Evolutionary conservation across 202 grass and related monocot species (phyloP).

Genomic region (Zizania palustris): DNA sequence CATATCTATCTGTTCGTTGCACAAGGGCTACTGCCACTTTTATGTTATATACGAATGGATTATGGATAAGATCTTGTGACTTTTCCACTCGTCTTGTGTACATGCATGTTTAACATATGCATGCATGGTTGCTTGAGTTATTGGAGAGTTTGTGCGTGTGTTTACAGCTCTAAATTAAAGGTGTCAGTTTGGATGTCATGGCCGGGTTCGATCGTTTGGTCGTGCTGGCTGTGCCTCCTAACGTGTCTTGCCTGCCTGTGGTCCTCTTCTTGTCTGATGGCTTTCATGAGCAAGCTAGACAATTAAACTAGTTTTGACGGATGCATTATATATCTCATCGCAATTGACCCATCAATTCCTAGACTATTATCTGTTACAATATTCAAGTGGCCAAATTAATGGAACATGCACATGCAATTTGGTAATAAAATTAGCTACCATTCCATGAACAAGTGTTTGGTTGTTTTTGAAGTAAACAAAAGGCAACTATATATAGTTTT

Average conservation of each 20-base stretch:
- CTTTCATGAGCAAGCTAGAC: background rate
- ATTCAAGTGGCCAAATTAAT: background rate
- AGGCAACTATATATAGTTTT: background rate
- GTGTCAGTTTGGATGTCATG: background rate
- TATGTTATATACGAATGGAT: conserved; percentile 1
- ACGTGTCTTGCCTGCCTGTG: background rate
- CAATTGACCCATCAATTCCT: background rate
- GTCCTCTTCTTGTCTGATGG: conserved; percentile 17
- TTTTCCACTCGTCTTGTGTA: background rate
- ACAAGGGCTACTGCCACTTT: background rate
- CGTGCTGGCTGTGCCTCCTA: background rate
- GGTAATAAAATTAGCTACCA: background rate
- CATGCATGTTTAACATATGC: background rate
- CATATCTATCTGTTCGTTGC: too few species aligned
- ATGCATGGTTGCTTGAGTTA: conserved; percentile 28
- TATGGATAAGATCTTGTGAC: conserved; percentile 18
- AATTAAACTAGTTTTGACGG: conserved; percentile 3
- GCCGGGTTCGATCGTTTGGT: too few species aligned
- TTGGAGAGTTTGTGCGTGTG: background rate
- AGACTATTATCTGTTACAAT: background rate
- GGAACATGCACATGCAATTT: background rate
- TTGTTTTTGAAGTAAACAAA: background rate
- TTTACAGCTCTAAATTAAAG: conserved; percentile 39
- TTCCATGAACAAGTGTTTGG: background rate
- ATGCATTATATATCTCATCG: background rate